These are phyloP conservation scores for Oryza coarctata DNA, from an alignment of 176 grass and related monocot genomes.

Conservation along the genomic window DNA sequence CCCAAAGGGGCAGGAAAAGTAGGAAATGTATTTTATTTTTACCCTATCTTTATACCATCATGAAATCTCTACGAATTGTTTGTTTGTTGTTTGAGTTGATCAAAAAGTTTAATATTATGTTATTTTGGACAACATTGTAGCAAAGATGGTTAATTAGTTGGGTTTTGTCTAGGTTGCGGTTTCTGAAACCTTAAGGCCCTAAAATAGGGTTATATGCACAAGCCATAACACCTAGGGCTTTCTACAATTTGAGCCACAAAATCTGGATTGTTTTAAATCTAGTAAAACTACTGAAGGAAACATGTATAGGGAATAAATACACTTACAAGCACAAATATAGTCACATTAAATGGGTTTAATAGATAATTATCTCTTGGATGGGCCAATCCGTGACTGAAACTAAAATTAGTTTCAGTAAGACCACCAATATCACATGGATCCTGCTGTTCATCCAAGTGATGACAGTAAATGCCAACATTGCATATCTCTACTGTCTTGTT, in stretches of 20 bases:
- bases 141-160: not conserved
- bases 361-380: slow-evolving; percentile 75
- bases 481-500: slow-evolving; percentile 92
- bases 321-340: slow-evolving; percentile 79
- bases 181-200: too few species aligned
- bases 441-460: slow-evolving; percentile 54
- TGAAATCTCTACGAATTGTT: not conserved
- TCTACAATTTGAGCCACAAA: not conserved
- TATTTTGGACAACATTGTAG: not conserved
- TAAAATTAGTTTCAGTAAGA: slow-evolving; percentile 37
- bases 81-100: not conserved
- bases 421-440: slow-evolving; percentile 46
- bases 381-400: slow-evolving; percentile 45
- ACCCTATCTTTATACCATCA: not conserved
- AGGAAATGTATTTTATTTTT: not conserved
- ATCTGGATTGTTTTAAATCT: not conserved
- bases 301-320: slow-evolving; percentile 28
- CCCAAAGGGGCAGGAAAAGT: not conserved
- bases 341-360: slow-evolving; percentile 77
- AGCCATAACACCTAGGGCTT: not conserved
- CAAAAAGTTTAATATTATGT: not conserved
- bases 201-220: not conserved
- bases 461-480: slow-evolving; percentile 74
- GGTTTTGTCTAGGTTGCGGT: not conserved
- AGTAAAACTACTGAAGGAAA: slow-evolving; percentile 11